A percentile compares a stretch with the other conserved stretches of the same genome.
phyloP scores from a whole-genome alignment of 2,329 filamentous ascomycete species.

The Aspergillus hiratsukae region DNA sequence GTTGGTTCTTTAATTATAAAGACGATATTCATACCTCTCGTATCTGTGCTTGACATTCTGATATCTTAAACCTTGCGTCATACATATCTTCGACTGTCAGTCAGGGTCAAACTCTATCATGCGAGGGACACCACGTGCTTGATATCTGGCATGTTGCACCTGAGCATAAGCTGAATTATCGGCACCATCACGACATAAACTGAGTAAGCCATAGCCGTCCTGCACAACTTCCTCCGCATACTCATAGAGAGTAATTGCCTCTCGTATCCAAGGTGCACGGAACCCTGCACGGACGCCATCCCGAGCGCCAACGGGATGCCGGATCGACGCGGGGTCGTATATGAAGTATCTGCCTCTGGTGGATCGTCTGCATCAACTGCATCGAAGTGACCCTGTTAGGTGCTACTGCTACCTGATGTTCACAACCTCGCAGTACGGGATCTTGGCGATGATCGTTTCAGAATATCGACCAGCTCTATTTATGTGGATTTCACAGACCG shows the following conservation, averaged over 20 bases:
- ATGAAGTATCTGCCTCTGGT: not conserved
- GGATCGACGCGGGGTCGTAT: not conserved
- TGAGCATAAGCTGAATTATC: not conserved
- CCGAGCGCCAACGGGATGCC: not conserved
- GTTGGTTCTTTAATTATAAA: not conserved
- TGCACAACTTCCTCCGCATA: not conserved
- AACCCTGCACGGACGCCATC: not conserved
- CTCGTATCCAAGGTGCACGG: not conserved
- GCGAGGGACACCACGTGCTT: not conserved
- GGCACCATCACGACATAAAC: not conserved
- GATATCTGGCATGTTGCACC: not conserved
- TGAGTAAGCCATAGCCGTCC: not conserved
- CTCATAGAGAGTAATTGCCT: not conserved
- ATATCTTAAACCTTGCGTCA: too few relatives aligned
- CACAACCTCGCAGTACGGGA: not conserved
- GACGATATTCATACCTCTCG: not conserved
- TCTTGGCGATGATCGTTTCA: not conserved
- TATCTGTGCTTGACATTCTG: not conserved
- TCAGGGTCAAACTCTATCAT: not conserved
- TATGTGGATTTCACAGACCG: not conserved
- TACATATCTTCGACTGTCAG: too few relatives aligned
- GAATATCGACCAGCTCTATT: not conserved
- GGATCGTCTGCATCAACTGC: not conserved
- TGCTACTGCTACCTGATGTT: too few relatives aligned
- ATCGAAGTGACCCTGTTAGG: not conserved